phyloP scores from a whole-genome alignment of 495 filamentous ascomycete species.

The Hypoxylon cercidicola region DNA sequence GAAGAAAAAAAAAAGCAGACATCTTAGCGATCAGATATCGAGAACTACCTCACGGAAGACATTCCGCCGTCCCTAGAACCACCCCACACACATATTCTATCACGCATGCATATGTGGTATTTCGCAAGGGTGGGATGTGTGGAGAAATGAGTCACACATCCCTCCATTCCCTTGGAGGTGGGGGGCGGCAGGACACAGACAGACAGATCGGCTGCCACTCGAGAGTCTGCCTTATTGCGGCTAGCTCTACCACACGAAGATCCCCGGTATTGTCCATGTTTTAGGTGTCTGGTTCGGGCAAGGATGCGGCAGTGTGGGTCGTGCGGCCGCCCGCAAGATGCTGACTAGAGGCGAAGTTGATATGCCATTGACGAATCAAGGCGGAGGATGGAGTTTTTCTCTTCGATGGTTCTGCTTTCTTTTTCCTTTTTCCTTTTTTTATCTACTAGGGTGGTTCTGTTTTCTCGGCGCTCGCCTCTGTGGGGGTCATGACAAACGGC shows the following conservation, averaged over 20 bases:
- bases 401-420: neutral
- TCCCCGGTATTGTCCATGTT: conserved; percentile 9
- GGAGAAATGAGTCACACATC: conserved; percentile 36
- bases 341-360: conserved; percentile 2
- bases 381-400: neutral
- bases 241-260: conserved; percentile 28
- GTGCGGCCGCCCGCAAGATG: conserved; percentile 8
- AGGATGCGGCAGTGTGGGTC: neutral
- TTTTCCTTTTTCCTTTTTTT: no score
- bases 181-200: conserved; percentile 1
- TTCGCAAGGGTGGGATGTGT: conserved; percentile 6
- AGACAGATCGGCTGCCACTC: neutral
- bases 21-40: neutral
- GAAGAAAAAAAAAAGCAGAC: no score
- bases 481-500: no score
- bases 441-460: neutral
- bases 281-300: neutral
- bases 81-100: conserved; percentile 4
- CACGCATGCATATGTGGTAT: conserved; percentile 12
- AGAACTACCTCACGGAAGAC: neutral
- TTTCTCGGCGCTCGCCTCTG: neutral
- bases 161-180: conserved; percentile 13
- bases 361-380: conserved; percentile 39
- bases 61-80: neutral
- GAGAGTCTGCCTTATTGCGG: conserved; percentile 2